phyloP scores from a whole-genome alignment of 768 basidiomycete species.

The Hydnum rufescens region DNA sequence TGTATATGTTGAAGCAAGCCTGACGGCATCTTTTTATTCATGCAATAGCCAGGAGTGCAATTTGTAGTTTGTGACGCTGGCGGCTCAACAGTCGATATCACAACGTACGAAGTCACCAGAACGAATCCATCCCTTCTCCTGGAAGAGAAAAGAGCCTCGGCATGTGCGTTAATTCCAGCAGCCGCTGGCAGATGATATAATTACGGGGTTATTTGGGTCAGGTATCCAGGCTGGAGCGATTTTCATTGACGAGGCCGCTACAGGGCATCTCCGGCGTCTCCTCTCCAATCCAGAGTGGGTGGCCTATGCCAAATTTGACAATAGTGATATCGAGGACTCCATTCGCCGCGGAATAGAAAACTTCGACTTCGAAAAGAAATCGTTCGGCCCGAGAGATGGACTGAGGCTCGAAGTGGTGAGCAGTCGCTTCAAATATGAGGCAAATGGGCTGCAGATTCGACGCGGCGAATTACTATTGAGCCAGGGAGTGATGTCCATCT shows the following conservation, averaged over 20 bases:
- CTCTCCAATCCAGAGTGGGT: not conserved
- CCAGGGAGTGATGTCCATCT: not conserved
- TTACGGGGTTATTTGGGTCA: not conserved
- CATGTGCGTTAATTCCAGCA: slow-evolving; percentile 1
- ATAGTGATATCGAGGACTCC: too few species aligned
- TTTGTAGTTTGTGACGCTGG: not conserved
- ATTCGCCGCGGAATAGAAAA: not conserved
- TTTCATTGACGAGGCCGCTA: not conserved
- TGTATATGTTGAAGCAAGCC: too few species aligned
- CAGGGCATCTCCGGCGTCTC: not conserved
- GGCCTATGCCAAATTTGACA: too few species aligned
- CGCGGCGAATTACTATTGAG: not conserved
- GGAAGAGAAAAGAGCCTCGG: not conserved
- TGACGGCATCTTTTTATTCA: too few species aligned
- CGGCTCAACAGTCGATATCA: slow-evolving; percentile 2
- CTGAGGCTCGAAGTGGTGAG: not conserved
- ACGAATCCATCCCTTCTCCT: not conserved
- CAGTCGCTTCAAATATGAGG: not conserved
- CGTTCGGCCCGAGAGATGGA: not conserved
- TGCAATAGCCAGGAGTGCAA: too few species aligned
- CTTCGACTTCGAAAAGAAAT: not conserved
- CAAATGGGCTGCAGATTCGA: not conserved
- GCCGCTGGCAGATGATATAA: too few species aligned
- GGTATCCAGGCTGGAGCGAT: slow-evolving; percentile 1
- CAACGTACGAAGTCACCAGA: not conserved